Conservation (phyloP, 352 stramenopile species). For the Hyaloperonospora arabidopsidis region DNA sequence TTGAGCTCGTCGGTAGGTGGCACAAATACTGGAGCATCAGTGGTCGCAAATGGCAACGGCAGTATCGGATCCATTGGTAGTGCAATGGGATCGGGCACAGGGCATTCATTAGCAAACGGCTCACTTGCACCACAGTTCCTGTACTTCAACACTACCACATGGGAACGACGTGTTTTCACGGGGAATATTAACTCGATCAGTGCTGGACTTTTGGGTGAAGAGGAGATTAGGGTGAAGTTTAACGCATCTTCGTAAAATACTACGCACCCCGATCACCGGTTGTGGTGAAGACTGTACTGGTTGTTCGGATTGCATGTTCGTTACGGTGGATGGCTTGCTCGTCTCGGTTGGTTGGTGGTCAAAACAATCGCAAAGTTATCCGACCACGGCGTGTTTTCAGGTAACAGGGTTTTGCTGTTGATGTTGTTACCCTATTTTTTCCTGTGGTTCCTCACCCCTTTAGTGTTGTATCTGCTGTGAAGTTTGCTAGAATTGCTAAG, state of each 20-base stretch:
- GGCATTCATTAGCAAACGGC: conserved; percentile 27
- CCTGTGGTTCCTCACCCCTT: conserved; percentile 16
- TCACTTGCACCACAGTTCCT: conserved; percentile 82
- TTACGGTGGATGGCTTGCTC: conserved; percentile 1
- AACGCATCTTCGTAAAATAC: conserved; percentile 64
- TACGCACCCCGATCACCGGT: conserved; percentile 18
- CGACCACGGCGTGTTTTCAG: conserved; percentile 10
- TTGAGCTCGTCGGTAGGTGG: conserved; percentile 22
- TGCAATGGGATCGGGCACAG: conserved; percentile 28
- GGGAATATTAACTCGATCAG: conserved; percentile 86
- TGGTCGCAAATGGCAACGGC: conserved; percentile 22
- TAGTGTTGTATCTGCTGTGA: conserved; percentile 19
- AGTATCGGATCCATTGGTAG: conserved; percentile 69
- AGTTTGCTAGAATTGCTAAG: conserved; percentile 17
- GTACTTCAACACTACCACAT: conserved; percentile 93
- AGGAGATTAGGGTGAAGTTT: conserved; percentile 94
- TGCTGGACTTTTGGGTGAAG: conserved; percentile 86
- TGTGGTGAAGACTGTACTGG: conserved; percentile 10
- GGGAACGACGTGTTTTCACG: conserved; percentile 91
- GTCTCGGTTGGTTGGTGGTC: neutral
- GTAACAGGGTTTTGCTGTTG: conserved; percentile 19
- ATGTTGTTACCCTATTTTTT: conserved; percentile 27
- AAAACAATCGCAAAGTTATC: conserved; percentile 6
- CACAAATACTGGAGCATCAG: conserved; percentile 23
- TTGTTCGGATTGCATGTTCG: conserved; percentile 9